A percentile compares a stretch with the other conserved stretches of the same genome.
Conservation (phyloP, 768 basidiomycete species). For the Sutorius australiensis region DNA sequence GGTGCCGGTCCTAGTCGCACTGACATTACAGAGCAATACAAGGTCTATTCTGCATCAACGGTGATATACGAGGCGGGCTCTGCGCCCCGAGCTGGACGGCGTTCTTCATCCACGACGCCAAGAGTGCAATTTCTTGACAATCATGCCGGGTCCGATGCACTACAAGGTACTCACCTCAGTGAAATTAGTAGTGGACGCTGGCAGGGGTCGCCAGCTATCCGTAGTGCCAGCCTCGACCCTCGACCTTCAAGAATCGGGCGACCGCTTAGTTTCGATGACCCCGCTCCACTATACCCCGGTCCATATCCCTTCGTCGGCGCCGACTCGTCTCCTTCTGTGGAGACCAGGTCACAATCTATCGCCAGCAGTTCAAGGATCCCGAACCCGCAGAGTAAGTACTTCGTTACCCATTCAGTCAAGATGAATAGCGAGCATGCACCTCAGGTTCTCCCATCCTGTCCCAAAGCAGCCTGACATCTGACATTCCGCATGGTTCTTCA, state of each 20-base stretch:
- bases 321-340: neutral
- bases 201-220: neutral
- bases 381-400: slow-evolving; percentile 10
- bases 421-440: neutral
- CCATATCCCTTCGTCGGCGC: slow-evolving; percentile 1
- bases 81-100: slow-evolving; percentile 24
- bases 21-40: slow-evolving; percentile 76
- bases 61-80: slow-evolving; percentile 68
- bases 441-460: slow-evolving; percentile 11
- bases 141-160: neutral
- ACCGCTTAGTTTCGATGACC: slow-evolving; percentile 10
- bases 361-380: slow-evolving; percentile 9
- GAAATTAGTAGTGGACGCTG: neutral
- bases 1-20: slow-evolving; percentile 68
- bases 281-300: slow-evolving; percentile 34
- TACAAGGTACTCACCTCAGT: neutral
- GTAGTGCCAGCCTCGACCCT: slow-evolving; percentile 13
- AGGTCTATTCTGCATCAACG: slow-evolving; percentile 64
- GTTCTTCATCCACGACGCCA: slow-evolving; percentile 16
- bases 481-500: slow-evolving; percentile 7
- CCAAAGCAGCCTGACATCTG: neutral
- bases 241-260: slow-evolving; percentile 4
- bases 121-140: slow-evolving; percentile 12
- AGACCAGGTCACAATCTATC: slow-evolving; percentile 7
- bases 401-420: neutral